These are phyloP conservation scores for Epichloe aotearoae DNA, from an alignment of 2,329 filamentous ascomycete genomes.

Conservation along the genomic window DNA sequence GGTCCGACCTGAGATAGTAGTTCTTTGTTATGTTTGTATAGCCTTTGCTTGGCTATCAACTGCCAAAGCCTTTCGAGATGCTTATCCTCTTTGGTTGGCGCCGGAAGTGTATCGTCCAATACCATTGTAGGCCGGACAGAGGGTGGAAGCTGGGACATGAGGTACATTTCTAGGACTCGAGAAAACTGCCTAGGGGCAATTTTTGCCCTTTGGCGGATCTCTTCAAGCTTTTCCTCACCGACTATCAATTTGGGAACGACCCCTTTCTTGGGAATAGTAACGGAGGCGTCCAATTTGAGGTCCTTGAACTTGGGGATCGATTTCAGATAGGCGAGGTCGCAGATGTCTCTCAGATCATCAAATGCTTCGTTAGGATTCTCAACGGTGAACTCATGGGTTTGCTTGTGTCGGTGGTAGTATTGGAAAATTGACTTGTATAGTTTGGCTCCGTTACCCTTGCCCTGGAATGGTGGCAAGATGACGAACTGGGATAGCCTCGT, in stretches of 20 bases:
- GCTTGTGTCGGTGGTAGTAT: conserved; percentile 50
- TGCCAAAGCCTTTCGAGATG: conserved; percentile 59
- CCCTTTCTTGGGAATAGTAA: conserved; percentile 34
- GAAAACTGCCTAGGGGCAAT: conserved; percentile 66
- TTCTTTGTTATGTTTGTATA: conserved; percentile 65
- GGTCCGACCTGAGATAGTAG: conserved; percentile 55
- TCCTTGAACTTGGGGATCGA: conserved; percentile 42
- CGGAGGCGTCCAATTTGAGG: conserved; percentile 39
- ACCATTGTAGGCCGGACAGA: conserved; percentile 40
- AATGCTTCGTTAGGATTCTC: conserved; percentile 89
- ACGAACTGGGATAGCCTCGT: conserved; percentile 88
- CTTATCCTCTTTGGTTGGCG: conserved; percentile 40
- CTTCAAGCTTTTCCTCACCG: conserved; percentile 40
- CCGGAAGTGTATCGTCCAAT: conserved; percentile 27
- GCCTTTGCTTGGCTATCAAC: conserved; percentile 60
- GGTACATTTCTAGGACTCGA: conserved; percentile 62
- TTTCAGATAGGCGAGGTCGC: conserved; percentile 55
- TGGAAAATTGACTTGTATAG: conserved; percentile 73
- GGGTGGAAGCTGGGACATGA: conserved; percentile 46
- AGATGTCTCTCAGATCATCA: conserved; percentile 64
- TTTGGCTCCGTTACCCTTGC: conserved; percentile 61
- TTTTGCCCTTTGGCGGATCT: conserved; percentile 49
- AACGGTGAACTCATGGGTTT: conserved; percentile 73
- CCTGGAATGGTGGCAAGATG: conserved; percentile 77
- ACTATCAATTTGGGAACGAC: conserved; percentile 39